A percentile compares a stretch with the other conserved stretches of the same genome.
Evolutionary conservation across 78 protist genomes (phyloP).

Genomic region (Pelomyxa schiedti): DNA sequence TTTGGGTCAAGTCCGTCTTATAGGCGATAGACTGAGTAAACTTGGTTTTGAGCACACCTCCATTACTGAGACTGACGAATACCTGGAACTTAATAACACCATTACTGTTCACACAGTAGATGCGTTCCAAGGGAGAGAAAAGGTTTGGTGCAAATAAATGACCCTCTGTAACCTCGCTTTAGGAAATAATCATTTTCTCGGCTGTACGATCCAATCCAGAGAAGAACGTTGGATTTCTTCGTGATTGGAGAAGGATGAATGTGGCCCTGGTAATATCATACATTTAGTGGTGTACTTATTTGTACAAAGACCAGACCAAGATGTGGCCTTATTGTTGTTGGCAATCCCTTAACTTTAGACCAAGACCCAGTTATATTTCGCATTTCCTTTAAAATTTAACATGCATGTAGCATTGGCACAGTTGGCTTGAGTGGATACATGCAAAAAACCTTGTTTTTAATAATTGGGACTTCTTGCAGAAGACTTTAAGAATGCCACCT

Average conservation of each 20-base stretch:
- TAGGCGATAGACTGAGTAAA: neutral
- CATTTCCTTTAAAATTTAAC: too few relatives aligned
- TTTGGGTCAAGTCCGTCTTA: neutral
- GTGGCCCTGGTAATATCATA: too few relatives aligned
- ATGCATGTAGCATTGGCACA: neutral
- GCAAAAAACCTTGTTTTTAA: neutral
- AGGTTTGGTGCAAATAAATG: too few relatives aligned
- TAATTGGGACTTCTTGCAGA: too few relatives aligned
- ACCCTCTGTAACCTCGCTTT: too few relatives aligned
- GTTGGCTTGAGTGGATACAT: neutral
- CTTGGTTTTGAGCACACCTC: neutral
- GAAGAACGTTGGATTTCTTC: slow-evolving; percentile 10
- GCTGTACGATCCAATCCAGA: neutral
- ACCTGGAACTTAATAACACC: neutral
- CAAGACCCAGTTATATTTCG: too few relatives aligned
- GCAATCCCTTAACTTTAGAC: neutral
- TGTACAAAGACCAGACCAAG: slow-evolving; percentile 18
- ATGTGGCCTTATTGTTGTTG: neutral
- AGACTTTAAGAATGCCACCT: too few relatives aligned
- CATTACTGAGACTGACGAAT: neutral
- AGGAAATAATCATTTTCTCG: slow-evolving; percentile 14
- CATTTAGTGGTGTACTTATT: too few relatives aligned
- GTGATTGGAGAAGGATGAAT: slow-evolving; percentile 10
- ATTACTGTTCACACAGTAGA: slow-evolving; percentile 7
- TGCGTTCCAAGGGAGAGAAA: slow-evolving; percentile 32